These are phyloP conservation scores for Trichosporon asahii DNA, from an alignment of 1,284 basidiomycete species.

Conservation along the genomic window DNA sequence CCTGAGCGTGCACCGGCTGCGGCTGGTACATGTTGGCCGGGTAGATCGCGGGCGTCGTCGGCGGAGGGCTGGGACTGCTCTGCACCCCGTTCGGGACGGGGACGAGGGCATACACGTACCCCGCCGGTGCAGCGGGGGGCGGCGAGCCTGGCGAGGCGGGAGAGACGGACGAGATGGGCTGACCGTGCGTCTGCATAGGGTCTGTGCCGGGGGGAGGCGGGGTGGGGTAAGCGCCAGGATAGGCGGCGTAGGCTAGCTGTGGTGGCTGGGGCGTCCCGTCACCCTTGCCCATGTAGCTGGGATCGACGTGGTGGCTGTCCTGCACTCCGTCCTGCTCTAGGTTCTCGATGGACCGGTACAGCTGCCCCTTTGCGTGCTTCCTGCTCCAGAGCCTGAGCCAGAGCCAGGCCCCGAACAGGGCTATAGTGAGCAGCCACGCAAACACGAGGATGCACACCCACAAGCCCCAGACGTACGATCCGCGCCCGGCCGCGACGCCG, in stretches of 20 bases:
- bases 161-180: neutral
- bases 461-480: neutral
- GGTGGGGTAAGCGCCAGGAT: neutral
- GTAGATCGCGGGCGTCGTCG: too few relatives aligned
- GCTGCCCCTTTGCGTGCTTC: neutral
- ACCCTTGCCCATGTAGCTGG: neutral
- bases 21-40: too few relatives aligned
- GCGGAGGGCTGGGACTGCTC: too few relatives aligned
- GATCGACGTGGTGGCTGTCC: too few relatives aligned
- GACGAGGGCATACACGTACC: neutral
- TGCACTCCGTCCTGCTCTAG: neutral
- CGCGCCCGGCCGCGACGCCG: neutral
- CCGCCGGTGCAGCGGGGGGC: too few relatives aligned
- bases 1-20: too few relatives aligned
- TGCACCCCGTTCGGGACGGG: neutral
- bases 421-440: neutral
- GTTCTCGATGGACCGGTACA: neutral
- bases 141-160: neutral
- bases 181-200: neutral
- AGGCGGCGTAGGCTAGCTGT: neutral
- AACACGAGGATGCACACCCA: neutral
- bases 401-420: neutral
- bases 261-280: neutral
- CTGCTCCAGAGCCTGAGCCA: neutral
- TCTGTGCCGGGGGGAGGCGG: neutral